Evolutionary conservation across 2,329 filamentous ascomycete species (phyloP), one percentile per base, ranked within the genome.

Genomic region (Grosmannia serpens): DNA sequence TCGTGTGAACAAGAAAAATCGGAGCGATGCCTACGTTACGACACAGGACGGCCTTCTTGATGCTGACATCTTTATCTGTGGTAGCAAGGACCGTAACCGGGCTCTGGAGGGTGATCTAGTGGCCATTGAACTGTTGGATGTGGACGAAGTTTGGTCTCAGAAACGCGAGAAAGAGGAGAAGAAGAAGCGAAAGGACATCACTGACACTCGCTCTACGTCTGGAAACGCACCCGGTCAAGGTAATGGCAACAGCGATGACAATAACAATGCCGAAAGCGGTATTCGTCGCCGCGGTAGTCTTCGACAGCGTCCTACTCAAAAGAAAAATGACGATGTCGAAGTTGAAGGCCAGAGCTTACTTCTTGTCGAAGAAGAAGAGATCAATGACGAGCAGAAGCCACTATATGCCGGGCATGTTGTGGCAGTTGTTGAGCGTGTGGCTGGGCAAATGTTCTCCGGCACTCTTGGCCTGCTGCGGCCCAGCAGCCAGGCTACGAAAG

Each of bases 111-210:
- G 94, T 60, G 94, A 99, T 70, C 81, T 96, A 58, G 94, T 99
- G 60, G 94, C 94, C 35, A 85, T 99, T 57, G 94, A 99, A 74
- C 85, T 99, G 53, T 84, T 99, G 56, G 92, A 99, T 68, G 94
- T 99, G 9, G 94, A 97, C 70, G 94, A 99, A 70, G 94, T 99
- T 3, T 99, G 94, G 94, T 84, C 87, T 27, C 94, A 99, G 77
- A 99, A 99, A 80, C 89, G 91, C 59, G 94, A 99, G 73, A 99
- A 99, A 73, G 94, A 99, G 75, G 94, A 99, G 73, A 99, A 99
- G 82, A 99, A 99, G 84, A 99, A 97, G 78, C 89, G 94, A 72
- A 99, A 99, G 79, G 94, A 99, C 69, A 95, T 96, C 60, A 95
- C 91, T 38, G 94, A 97, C 70, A 91, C 89, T 60, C 86, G 92